These are phyloP conservation scores for Solanum bulbocastanum DNA, from an alignment of 257 asterid species.

Conservation along the genomic window DNA sequence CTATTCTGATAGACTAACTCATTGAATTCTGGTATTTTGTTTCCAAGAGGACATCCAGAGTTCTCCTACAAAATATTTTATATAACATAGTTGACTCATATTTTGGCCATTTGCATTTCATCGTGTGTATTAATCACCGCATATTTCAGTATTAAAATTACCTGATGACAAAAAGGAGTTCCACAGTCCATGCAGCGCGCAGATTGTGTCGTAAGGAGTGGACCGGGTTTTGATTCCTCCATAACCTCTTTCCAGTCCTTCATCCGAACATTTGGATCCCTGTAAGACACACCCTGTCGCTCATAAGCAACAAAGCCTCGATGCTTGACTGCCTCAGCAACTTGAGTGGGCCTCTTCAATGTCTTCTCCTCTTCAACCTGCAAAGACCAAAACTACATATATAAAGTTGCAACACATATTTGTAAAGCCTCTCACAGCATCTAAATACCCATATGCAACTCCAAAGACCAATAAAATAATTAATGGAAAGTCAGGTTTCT, in stretches of 20 bases:
- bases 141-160: slow-evolving; percentile 1
- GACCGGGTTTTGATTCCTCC: slow-evolving; percentile 77
- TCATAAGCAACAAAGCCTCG: slow-evolving; percentile 93
- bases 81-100: background rate
- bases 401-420: background rate
- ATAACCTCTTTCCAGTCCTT: slow-evolving; percentile 92
- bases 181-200: slow-evolving; percentile 99
- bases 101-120: background rate
- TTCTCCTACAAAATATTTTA: slow-evolving; percentile 50
- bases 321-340: slow-evolving; percentile 65
- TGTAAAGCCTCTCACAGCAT: background rate
- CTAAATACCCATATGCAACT: background rate
- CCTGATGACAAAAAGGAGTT: slow-evolving; percentile 99
- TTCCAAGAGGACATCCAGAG: slow-evolving; percentile 99
- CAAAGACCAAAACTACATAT: slow-evolving; percentile 1
- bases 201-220: slow-evolving; percentile 85
- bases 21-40: slow-evolving; percentile 94
- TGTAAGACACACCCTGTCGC: slow-evolving; percentile 73
- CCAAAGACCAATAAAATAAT: background rate
- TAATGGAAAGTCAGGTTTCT: background rate
- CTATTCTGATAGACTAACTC: slow-evolving; percentile 96
- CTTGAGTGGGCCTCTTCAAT: slow-evolving; percentile 56
- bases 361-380: slow-evolving; percentile 44
- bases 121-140: background rate
- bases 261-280: slow-evolving; percentile 74